Percentiles rank a stretch among this genome's conserved stretches.
These are phyloP conservation scores for Oehlia diaphana DNA, from an alignment of 192 early-diverging fungal genomes.

Conservation along the genomic window DNA sequence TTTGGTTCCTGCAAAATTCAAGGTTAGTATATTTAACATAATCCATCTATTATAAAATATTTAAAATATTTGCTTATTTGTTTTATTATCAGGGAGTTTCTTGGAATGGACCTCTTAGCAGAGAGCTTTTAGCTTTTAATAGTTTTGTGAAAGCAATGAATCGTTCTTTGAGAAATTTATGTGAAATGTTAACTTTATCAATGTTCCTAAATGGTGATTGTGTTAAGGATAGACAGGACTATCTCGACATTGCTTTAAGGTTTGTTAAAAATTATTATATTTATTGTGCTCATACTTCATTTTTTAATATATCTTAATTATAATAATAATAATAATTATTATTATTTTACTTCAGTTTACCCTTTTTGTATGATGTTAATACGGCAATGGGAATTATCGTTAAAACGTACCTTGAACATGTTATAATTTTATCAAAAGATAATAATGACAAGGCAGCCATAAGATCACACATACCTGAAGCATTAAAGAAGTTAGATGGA, in stretches of 20 bases:
- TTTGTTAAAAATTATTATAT: neutral
- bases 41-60: too few relatives aligned
- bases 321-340: neutral
- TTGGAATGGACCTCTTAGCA: constrained; percentile 62
- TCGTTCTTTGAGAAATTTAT: constrained; percentile 59
- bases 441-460: constrained; percentile 15
- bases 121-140: constrained; percentile 74
- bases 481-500: constrained; percentile 42
- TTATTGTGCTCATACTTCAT: neutral
- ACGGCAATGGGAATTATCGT: constrained; percentile 52
- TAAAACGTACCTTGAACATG: constrained; percentile 50
- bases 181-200: constrained; percentile 57
- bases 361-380: constrained; percentile 55
- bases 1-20: constrained; percentile 55
- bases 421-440: constrained; percentile 28
- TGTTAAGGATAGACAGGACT: constrained; percentile 49
- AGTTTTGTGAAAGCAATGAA: constrained; percentile 65
- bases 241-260: constrained; percentile 48
- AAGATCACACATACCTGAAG: constrained; percentile 26
- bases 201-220: constrained; percentile 53
- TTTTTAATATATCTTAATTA: neutral
- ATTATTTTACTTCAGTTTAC: constrained; percentile 36
- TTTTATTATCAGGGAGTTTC: constrained; percentile 38
- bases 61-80: neutral
- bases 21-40: constrained; percentile 37